Percentiles rank a stretch among this genome's conserved stretches.
Conservation (phyloP, 1,139 yeast species). For the Candida pseudocylindracea region DNA sequence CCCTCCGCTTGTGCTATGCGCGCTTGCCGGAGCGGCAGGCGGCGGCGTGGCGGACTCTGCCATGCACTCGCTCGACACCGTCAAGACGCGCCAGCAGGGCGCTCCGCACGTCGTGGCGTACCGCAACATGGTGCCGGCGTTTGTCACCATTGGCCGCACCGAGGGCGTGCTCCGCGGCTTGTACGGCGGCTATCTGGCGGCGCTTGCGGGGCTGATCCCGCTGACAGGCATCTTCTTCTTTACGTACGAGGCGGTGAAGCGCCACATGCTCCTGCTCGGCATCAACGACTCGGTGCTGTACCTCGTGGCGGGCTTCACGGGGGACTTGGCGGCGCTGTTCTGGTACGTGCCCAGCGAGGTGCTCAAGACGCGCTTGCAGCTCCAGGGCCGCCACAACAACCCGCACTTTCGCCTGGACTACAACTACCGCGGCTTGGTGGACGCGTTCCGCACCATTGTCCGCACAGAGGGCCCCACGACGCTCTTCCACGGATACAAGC, state of each 20-base stretch:
- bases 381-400: slow-evolving; percentile 76
- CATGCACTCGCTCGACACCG: slow-evolving; percentile 93
- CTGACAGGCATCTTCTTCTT: slow-evolving; percentile 86
- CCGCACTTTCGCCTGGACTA: slow-evolving; percentile 66
- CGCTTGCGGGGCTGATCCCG: slow-evolving; percentile 79
- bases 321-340: slow-evolving; percentile 79
- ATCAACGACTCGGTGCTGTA: slow-evolving; percentile 65
- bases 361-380: slow-evolving; percentile 75
- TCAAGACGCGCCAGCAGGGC: slow-evolving; percentile 92
- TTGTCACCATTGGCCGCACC: slow-evolving; percentile 43
- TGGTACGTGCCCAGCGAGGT: slow-evolving; percentile 96
- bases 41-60: slow-evolving; percentile 83
- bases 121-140: slow-evolving; percentile 45
- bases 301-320: slow-evolving; percentile 69
- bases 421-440: slow-evolving; percentile 48
- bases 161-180: slow-evolving; percentile 77
- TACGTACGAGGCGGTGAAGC: slow-evolving; percentile 65
- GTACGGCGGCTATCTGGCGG: slow-evolving; percentile 85
- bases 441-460: slow-evolving; percentile 47
- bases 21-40: slow-evolving; percentile 85
- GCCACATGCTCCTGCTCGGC: slow-evolving; percentile 41
- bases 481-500: slow-evolving; percentile 78
- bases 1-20: slow-evolving; percentile 35
- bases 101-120: slow-evolving; percentile 52
- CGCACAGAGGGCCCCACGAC: slow-evolving; percentile 54